Evolutionary conservation across 2,329 filamentous ascomycete genomes (phyloP).

Genomic region (Dothideomycetidae sp.): DNA sequence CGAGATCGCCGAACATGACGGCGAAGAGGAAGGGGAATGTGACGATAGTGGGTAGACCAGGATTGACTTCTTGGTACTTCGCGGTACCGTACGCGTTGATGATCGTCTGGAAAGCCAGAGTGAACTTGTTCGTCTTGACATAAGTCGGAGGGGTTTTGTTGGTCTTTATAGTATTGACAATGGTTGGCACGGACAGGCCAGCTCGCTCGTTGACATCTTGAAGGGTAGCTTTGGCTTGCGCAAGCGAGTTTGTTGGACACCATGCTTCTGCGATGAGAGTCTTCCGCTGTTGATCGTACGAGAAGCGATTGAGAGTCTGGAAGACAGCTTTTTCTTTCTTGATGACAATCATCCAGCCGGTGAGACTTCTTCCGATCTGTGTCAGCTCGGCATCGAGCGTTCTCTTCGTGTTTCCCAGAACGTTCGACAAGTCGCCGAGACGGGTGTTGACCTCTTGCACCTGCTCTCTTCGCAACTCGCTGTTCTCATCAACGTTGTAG

Average conservation of each 20-base stretch:
- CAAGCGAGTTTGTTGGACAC: constrained; percentile 84
- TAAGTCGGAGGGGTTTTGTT: constrained; percentile 97
- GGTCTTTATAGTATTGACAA: constrained; percentile 93
- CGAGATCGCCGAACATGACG: constrained; percentile 99
- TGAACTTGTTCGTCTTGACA: constrained; percentile 97
- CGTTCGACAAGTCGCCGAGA: constrained; percentile 78
- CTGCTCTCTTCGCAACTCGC: constrained; percentile 85
- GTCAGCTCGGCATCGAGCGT: constrained; percentile 86
- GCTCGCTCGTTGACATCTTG: constrained; percentile 95
- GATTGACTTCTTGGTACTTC: constrained; percentile 95
- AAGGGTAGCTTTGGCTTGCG: constrained; percentile 79
- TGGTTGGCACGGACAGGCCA: constrained; percentile 90
- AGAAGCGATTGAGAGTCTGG: constrained; percentile 88
- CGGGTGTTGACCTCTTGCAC: constrained; percentile 95
- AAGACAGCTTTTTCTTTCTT: constrained; percentile 98
- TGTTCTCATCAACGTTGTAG: constrained; percentile 96
- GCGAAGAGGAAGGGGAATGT: constrained; percentile 99
- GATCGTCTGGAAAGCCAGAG: constrained; percentile 95
- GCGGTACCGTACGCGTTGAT: constrained; percentile 97
- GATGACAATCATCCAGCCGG: constrained; percentile 93
- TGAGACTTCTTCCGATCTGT: constrained; percentile 82
- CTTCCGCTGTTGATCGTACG: constrained; percentile 87
- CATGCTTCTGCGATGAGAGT: constrained; percentile 96
- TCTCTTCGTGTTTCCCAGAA: constrained; percentile 86
- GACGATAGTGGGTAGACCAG: constrained; percentile 83